These are phyloP conservation scores for Acidiella bohemica DNA, from an alignment of 495 filamentous ascomycete genomes.

Conservation along the genomic window DNA sequence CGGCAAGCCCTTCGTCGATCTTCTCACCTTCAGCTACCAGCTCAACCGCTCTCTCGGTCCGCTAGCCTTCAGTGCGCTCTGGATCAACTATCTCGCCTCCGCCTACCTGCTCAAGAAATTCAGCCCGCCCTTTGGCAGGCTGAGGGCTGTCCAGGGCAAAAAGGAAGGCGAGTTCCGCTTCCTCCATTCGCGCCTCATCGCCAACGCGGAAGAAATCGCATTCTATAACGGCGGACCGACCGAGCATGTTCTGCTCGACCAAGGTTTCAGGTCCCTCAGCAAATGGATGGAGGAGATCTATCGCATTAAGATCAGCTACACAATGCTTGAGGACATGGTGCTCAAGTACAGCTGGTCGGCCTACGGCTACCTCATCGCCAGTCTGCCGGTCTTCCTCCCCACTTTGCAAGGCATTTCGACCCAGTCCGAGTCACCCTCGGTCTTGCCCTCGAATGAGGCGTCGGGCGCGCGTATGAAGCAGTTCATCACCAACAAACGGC, in stretches of 20 bases:
- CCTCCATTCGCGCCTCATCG: slow-evolving; percentile 78
- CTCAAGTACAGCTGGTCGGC: slow-evolving; percentile 98
- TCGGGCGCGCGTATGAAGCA: slow-evolving; percentile 81
- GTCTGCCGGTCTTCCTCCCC: slow-evolving; percentile 86
- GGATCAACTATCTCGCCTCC: slow-evolving; percentile 85
- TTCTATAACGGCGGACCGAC: slow-evolving; percentile 94
- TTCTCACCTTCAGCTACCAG: slow-evolving; percentile 95
- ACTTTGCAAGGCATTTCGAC: slow-evolving; percentile 68
- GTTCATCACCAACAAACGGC: slow-evolving; percentile 98
- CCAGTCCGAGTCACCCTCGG: neutral
- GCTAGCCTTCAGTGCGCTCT: slow-evolving; percentile 68
- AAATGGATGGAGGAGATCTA: slow-evolving; percentile 96
- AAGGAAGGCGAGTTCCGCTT: slow-evolving; percentile 89
- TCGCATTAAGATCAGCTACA: slow-evolving; percentile 89
- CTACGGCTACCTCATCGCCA: slow-evolving; percentile 86
- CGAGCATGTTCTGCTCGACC: slow-evolving; percentile 77
- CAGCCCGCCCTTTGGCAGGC: slow-evolving; percentile 88
- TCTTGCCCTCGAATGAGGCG: neutral
- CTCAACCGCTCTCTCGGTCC: slow-evolving; percentile 85
- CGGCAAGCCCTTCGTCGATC: slow-evolving; percentile 89
- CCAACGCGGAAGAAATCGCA: slow-evolving; percentile 97
- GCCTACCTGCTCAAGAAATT: slow-evolving; percentile 74
- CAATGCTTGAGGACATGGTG: slow-evolving; percentile 97
- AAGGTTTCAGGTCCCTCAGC: slow-evolving; percentile 80
- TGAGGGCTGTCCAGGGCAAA: slow-evolving; percentile 88